Evolutionary conservation across 148 eudicot genomes (phyloP).

Genomic region (Dysphania ambrosioides): DNA sequence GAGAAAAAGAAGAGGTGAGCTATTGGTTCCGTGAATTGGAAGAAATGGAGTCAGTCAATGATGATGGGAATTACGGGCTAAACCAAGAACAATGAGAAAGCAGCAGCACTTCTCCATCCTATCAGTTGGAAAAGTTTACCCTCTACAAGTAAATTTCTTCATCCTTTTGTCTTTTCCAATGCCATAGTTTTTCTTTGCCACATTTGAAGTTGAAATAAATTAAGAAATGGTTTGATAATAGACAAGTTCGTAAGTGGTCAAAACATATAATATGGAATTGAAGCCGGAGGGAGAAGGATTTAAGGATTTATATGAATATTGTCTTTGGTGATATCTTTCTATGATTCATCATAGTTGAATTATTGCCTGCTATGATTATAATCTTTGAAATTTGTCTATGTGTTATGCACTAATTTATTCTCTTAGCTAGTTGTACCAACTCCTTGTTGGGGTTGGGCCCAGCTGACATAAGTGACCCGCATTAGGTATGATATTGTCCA

Average conservation of each 20-base stretch:
- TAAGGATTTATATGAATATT: too few relatives aligned
- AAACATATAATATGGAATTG: too few relatives aligned
- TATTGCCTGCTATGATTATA: not conserved
- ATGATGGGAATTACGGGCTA: not conserved
- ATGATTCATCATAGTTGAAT: too few relatives aligned
- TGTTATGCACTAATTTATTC: not conserved
- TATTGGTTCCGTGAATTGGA: not conserved
- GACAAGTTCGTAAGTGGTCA: too few relatives aligned
- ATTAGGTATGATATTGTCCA: too few relatives aligned
- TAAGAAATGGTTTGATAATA: too few relatives aligned
- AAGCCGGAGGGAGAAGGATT: too few relatives aligned
- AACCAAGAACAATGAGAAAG: conserved; percentile 9
- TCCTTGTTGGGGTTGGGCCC: too few relatives aligned
- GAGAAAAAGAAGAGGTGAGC: not conserved
- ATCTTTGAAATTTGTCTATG: not conserved
- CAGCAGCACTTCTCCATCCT: conserved; percentile 1
- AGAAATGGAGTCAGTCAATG: conserved; percentile 11
- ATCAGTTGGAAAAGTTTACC: conserved; percentile 31
- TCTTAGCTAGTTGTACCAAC: not conserved
- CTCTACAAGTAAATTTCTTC: conserved; percentile 33
- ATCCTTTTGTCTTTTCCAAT: not conserved
- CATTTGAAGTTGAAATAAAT: too few relatives aligned
- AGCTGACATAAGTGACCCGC: too few relatives aligned
- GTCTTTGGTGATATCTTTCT: too few relatives aligned
- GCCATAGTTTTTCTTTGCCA: too few relatives aligned